A percentile compares a stretch with the other conserved stretches of the same genome.
Evolutionary conservation across 257 asterid species (phyloP).

Genomic region (Solanum lycopersicoides): DNA sequence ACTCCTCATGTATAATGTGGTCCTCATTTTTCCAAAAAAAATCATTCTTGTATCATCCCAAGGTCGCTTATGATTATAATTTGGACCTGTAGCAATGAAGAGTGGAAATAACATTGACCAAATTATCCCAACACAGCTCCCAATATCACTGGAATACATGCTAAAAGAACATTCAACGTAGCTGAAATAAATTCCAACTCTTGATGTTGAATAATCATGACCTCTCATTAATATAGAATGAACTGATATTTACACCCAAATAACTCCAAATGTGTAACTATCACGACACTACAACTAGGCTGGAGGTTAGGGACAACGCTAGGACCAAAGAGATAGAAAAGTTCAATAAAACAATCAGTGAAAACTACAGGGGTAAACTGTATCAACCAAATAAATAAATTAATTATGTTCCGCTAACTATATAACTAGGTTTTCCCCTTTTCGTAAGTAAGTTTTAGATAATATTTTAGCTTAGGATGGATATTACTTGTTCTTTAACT

Average conservation of each 20-base stretch:
- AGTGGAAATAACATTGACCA: neutral
- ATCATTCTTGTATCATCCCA: neutral
- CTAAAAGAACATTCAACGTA: no score
- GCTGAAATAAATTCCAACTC: neutral
- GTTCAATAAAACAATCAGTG: neutral
- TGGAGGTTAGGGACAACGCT: neutral
- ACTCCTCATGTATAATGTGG: no score
- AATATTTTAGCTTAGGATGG: neutral
- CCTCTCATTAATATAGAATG: no score
- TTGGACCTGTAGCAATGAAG: no score
- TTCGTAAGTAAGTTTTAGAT: neutral
- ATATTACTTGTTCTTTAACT: neutral
- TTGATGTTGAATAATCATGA: no score
- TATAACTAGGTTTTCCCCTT: neutral
- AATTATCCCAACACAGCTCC: neutral
- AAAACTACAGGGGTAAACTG: neutral
- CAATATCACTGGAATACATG: neutral
- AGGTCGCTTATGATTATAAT: neutral
- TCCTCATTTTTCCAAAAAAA: neutral
- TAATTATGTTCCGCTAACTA: neutral
- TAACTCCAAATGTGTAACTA: no score
- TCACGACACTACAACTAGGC: neutral
- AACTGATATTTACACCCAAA: no score
- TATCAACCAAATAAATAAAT: neutral
- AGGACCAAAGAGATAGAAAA: neutral